Base-by-base conservation (phyloP, 2,329 filamentous ascomycete genomes). In the Helotiales sp. region DNA sequence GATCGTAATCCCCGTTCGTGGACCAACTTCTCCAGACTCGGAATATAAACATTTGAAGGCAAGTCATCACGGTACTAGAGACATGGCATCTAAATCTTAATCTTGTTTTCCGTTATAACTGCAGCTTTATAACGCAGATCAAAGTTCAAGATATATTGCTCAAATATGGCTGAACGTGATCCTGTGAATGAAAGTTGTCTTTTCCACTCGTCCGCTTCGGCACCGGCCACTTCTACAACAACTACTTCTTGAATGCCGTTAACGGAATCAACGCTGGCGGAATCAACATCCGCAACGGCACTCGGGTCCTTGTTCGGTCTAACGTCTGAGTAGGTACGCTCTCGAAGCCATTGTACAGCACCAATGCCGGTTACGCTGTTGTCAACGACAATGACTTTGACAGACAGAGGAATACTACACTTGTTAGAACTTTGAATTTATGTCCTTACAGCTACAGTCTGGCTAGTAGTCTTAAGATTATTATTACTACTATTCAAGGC, bases 151-250 rank as follows among this genome's bases (percentile, higher is more conserved):
- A n/a, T n/a, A n/a, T n/a, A n/a, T n/a, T n/a, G n/a, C n/a, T n/a
- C n/a, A n/a, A n/a, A n/a, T n/a, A n/a, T n/a, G n/a, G n/a, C n/a
- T n/a, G n/a, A n/a, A n/a, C n/a, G n/a, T n/a, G n/a, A n/a, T n/a
- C n/a, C n/a, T n/a, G n/a, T n/a, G n/a, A n/a, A n/a, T n/a, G n/a
- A n/a, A n/a, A n/a, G n/a, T n/a, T n/a, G n/a, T n/a, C n/a, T n/a
- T n/a, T n/a, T n/a, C 89, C 89, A 10, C 87, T 84, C 3, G 76
- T 90, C 76, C 87, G 89, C 71, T 91, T 91, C 80, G 89, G 89
- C 30, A 90, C 86, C 49, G 87, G 81, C 11, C 89, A 91, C 79
- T 76, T 86, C 72, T 86, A 83, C 81, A 88, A 86, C 82, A 82
- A 79, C 74, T 83, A 81, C 77, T 81, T 80, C 75, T 77, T 78